Conservation (phyloP, 768 basidiomycete species). For the Boletus bicolor region DNA sequence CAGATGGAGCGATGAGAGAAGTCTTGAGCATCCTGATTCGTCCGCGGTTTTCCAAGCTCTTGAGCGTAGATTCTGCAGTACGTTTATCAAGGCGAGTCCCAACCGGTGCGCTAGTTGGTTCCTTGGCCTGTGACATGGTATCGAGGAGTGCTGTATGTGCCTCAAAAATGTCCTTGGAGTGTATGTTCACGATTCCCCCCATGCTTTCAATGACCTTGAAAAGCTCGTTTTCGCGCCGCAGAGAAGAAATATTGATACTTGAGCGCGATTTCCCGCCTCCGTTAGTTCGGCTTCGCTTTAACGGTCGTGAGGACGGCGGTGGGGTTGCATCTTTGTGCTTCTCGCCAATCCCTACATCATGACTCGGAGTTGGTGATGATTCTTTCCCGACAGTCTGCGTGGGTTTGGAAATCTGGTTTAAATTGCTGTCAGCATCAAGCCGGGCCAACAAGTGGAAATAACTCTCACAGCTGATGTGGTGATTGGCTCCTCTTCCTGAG, state of each 20-base stretch:
- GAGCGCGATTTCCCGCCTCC: slow-evolving; percentile 20
- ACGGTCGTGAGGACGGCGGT: slow-evolving; percentile 11
- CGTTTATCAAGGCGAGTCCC: slow-evolving; percentile 73
- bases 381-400: background rate
- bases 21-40: slow-evolving; percentile 72
- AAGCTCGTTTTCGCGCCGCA: slow-evolving; percentile 80
- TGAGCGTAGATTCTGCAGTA: slow-evolving; percentile 59
- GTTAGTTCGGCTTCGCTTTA: slow-evolving; percentile 22
- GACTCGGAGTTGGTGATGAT: background rate
- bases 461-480: slow-evolving; percentile 4
- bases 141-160: slow-evolving; percentile 64
- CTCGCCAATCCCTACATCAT: background rate
- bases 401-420: background rate
- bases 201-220: slow-evolving; percentile 58
- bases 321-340: slow-evolving; percentile 14
- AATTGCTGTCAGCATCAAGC: background rate
- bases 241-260: slow-evolving; percentile 68
- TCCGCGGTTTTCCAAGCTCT: slow-evolving; percentile 59
- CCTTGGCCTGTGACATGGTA: slow-evolving; percentile 52
- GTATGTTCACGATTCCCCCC: slow-evolving; percentile 66
- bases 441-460: background rate
- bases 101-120: slow-evolving; percentile 65
- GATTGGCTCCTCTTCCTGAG: background rate
- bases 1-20: slow-evolving; percentile 54
- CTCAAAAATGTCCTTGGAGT: slow-evolving; percentile 67